Evolutionary conservation across 345 rosid genomes (phyloP).

Genomic region (Nasturtium officinale): DNA sequence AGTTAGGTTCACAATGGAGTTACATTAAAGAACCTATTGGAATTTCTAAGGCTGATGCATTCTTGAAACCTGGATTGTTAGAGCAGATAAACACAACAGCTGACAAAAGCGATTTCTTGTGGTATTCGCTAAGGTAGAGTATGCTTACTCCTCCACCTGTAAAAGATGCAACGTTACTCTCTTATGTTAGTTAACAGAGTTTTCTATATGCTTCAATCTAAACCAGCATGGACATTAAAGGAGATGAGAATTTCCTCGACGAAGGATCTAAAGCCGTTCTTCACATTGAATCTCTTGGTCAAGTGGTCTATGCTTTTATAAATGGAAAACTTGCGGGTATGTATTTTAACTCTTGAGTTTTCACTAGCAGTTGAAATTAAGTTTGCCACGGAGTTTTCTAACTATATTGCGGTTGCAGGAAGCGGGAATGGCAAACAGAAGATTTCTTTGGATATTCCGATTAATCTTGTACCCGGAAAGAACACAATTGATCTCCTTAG

Average conservation of each 20-base stretch:
- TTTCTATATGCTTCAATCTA: slow-evolving; percentile 16
- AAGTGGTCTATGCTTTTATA: slow-evolving; percentile 74
- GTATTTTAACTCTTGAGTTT: neutral
- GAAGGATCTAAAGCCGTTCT: slow-evolving; percentile 75
- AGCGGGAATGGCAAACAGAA: slow-evolving; percentile 58
- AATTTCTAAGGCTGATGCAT: slow-evolving; percentile 67
- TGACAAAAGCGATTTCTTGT: slow-evolving; percentile 82
- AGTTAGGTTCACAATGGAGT: slow-evolving; percentile 69
- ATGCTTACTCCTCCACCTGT: slow-evolving; percentile 8
- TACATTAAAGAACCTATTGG: slow-evolving; percentile 83
- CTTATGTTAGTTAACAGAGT: neutral
- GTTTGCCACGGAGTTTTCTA: neutral
- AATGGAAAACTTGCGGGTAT: slow-evolving; percentile 82
- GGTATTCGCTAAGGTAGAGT: slow-evolving; percentile 85
- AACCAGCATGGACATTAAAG: slow-evolving; percentile 55
- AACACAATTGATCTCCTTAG: slow-evolving; percentile 83
- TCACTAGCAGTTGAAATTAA: slow-evolving; percentile 1
- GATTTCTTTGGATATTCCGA: slow-evolving; percentile 66
- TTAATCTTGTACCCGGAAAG: slow-evolving; percentile 64
- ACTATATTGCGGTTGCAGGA: slow-evolving; percentile 52
- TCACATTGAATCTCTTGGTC: slow-evolving; percentile 85
- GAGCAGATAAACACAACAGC: slow-evolving; percentile 92
- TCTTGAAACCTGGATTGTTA: slow-evolving; percentile 63
- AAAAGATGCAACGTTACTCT: neutral
- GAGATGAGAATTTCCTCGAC: slow-evolving; percentile 59